These are phyloP conservation scores for Hebeloma cylindrosporum DNA, from an alignment of 768 basidiomycete genomes.

Conservation along the genomic window DNA sequence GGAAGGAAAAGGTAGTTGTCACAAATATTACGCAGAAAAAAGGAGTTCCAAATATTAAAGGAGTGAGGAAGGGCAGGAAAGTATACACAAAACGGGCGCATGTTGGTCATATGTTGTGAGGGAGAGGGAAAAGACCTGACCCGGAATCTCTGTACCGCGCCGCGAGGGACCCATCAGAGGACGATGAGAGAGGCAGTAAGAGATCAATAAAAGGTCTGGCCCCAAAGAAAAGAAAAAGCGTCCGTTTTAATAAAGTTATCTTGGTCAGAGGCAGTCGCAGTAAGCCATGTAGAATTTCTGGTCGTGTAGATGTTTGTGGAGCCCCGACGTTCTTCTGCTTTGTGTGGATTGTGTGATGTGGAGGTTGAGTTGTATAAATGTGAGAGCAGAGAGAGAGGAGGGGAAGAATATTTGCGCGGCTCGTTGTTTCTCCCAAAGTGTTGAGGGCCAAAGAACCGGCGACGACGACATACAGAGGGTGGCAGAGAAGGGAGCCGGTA, in stretches of 20 bases:
- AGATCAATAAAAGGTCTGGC: conserved; percentile 9
- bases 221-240: conserved; percentile 56
- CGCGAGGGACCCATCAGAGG: conserved; percentile 5
- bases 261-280: conserved; percentile 20
- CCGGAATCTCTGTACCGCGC: conserved; percentile 20
- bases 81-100: conserved; percentile 33
- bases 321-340: conserved; percentile 17
- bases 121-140: conserved; percentile 20
- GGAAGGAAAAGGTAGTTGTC: not conserved
- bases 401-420: conserved; percentile 4
- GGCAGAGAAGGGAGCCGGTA: conserved; percentile 24
- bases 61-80: conserved; percentile 10
- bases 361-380: conserved; percentile 13
- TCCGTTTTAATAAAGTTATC: conserved; percentile 62
- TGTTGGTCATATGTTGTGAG: conserved; percentile 17
- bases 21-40: conserved; percentile 6
- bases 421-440: conserved; percentile 17
- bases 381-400: conserved; percentile 13
- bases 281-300: conserved; percentile 24
- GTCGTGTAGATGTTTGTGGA: conserved; percentile 22
- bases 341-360: conserved; percentile 12
- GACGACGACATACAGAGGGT: conserved; percentile 17
- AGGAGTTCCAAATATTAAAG: conserved; percentile 18
- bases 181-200: conserved; percentile 11
- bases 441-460: conserved; percentile 19